Evolutionary conservation across 768 basidiomycete genomes (phyloP), one percentile per base, ranked within the genome.

Genomic region (Tricholoma flavovirens): DNA sequence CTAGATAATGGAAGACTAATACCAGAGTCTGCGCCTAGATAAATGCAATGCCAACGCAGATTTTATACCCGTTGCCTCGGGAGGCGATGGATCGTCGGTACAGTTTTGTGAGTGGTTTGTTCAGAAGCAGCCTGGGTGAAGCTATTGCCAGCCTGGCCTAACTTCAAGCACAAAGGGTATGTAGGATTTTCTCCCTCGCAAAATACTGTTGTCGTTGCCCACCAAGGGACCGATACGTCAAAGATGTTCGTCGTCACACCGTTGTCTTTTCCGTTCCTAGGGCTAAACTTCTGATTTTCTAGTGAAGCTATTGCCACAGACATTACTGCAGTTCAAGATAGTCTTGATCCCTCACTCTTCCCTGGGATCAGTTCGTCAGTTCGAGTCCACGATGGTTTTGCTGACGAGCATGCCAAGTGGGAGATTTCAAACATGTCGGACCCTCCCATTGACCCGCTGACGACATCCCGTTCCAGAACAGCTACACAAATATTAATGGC

Each of bases 381-480:
- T 1, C 11, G 73, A 58, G 74, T 71, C 3, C 83, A 84, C 56
- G 57, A 55, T 26, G 83, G 83, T 1, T 84, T 84, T 58, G 63
- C 54, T 10, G 60, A 62, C 1, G 73, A 69, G 4, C 83, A 84
- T 4, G 71, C 76, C 4, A 56, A 50, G 83, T 82, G 62, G 29
- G 72, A 11, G 2, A 33, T 33, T 56, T n/a, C 17, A 53, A 21
- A 7, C 32, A 40, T 46, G 15, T 22, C 22, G 10, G 15, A 11
- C n/a, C 21, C 24, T 26, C 5, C 24, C 5, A 26, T 26, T 12
- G 15, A 11, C n/a, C 12, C n/a, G 4, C 9, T 38, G 24, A 21
- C 32, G 15, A 15, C 6, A 15, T 15, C 11, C 14, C 35, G 29
- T 35, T 45, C 17, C 49, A 80, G 79, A 53, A 73, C 79, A 46